A percentile compares a stretch with the other conserved stretches of the same genome.
phyloP scores from a whole-genome alignment of 2,329 filamentous ascomycete species.

The Diaporthe longicolla region DNA sequence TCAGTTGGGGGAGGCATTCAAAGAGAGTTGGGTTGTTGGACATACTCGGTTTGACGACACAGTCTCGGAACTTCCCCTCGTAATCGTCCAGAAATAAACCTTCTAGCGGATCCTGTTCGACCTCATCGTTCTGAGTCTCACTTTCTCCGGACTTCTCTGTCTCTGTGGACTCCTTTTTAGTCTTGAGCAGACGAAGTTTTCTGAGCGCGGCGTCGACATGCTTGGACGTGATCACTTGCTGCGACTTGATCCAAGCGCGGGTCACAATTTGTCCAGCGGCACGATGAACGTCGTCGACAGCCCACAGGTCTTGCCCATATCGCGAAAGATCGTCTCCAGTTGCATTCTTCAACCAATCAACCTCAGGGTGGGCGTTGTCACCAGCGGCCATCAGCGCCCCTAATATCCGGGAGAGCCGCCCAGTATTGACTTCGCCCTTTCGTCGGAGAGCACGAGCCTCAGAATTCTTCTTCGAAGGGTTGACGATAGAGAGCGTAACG shows the following conservation, averaged over 20 bases:
- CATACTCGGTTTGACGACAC: background rate
- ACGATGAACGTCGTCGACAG: background rate
- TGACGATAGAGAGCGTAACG: background rate
- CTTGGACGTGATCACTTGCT: background rate
- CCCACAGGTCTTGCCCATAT: slow-evolving; percentile 9
- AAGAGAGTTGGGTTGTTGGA: no score
- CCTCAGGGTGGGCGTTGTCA: background rate
- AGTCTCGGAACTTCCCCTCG: slow-evolving; percentile 4
- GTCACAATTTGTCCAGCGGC: background rate
- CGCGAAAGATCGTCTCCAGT: background rate
- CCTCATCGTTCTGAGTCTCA: background rate
- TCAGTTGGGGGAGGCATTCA: background rate
- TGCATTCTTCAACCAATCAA: background rate
- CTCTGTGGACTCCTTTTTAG: background rate
- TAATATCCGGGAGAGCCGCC: background rate
- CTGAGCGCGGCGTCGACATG: background rate
- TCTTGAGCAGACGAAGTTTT: background rate
- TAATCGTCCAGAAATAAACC: background rate
- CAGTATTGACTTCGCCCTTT: background rate
- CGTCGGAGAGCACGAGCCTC: background rate
- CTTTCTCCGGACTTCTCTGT: background rate
- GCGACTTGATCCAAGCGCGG: background rate
- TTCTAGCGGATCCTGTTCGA: background rate
- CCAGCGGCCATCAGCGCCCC: background rate
- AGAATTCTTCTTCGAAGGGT: background rate